Evolutionary conservation across 164 flowering plant species (phyloP).

Genomic region (Tetrastigma voinierianum): DNA sequence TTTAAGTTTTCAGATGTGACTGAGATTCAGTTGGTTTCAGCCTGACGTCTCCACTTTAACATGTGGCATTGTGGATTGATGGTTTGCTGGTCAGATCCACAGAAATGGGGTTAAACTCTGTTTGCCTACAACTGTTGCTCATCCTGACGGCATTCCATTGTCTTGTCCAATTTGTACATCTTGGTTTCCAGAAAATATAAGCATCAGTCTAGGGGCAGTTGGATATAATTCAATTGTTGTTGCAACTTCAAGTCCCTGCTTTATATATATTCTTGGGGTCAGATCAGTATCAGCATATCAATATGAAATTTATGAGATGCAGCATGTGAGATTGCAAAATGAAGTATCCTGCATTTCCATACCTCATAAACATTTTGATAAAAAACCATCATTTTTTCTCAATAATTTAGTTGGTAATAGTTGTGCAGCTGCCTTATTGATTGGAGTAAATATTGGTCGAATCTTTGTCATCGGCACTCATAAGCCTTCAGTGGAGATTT

Average conservation of each 20-base stretch:
- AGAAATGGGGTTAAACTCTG: slow-evolving; percentile 74
- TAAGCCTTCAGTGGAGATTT: slow-evolving; percentile 87
- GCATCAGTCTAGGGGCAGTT: slow-evolving; percentile 85
- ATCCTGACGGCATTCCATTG: slow-evolving; percentile 63
- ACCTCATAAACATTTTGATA: slow-evolving; percentile 36
- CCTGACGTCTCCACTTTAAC: slow-evolving; percentile 88
- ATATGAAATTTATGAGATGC: slow-evolving; percentile 78
- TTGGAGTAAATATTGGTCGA: slow-evolving; percentile 44
- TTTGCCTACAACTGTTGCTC: slow-evolving; percentile 74
- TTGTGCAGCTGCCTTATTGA: slow-evolving; percentile 23
- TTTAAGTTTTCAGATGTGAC: slow-evolving; percentile 85
- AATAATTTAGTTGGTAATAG: slow-evolving; percentile 18
- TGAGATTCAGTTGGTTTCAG: slow-evolving; percentile 83
- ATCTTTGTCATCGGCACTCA: slow-evolving; percentile 85
- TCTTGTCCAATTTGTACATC: slow-evolving; percentile 68
- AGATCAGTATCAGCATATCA: slow-evolving; percentile 45
- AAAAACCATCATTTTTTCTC: slow-evolving; percentile 16
- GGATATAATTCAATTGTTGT: slow-evolving; percentile 63
- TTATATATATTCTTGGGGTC: slow-evolving; percentile 67
- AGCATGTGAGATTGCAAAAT: slow-evolving; percentile 59
- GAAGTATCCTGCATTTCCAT: slow-evolving; percentile 90
- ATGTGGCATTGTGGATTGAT: slow-evolving; percentile 81
- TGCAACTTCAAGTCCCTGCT: slow-evolving; percentile 87
- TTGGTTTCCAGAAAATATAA: slow-evolving; percentile 69
- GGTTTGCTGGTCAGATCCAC: slow-evolving; percentile 82